These are phyloP conservation scores for Miscanthus sacchariflorus DNA, from an alignment of 202 grass and related monocot genomes.

Conservation along the genomic window DNA sequence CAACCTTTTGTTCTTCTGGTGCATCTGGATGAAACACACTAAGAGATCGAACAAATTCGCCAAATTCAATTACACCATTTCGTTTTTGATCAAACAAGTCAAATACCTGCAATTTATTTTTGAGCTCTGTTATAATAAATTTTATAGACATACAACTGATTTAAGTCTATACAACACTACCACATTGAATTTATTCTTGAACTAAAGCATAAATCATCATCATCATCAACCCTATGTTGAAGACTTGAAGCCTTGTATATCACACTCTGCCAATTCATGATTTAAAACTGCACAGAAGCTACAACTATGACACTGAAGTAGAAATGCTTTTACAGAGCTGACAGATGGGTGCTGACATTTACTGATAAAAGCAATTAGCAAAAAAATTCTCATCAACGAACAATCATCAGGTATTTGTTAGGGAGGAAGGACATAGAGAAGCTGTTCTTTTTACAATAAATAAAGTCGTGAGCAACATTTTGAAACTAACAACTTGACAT, in stretches of 20 bases:
- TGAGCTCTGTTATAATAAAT: slow-evolving; percentile 14
- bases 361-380: background rate
- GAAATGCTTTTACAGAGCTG: background rate
- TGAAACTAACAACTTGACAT: background rate
- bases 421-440: background rate
- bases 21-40: slow-evolving; percentile 63
- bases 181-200: slow-evolving; percentile 6
- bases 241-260: background rate
- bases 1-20: slow-evolving; percentile 58
- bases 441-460: background rate
- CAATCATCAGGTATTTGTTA: background rate
- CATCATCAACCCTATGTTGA: background rate
- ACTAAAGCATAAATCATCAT: slow-evolving; percentile 27
- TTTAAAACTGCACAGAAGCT: background rate
- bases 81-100: slow-evolving; percentile 66
- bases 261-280: background rate
- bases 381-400: background rate
- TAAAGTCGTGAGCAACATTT: background rate
- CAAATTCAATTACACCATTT: slow-evolving; percentile 68
- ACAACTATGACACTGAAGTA: background rate
- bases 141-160: background rate
- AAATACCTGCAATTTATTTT: slow-evolving; percentile 57
- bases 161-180: background rate
- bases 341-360: background rate
- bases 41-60: slow-evolving; percentile 68